Evolutionary conservation across 177 flowering plant genomes (phyloP), one percentile per base, ranked within the genome.

Genomic region (Vitis hybrid): DNA sequence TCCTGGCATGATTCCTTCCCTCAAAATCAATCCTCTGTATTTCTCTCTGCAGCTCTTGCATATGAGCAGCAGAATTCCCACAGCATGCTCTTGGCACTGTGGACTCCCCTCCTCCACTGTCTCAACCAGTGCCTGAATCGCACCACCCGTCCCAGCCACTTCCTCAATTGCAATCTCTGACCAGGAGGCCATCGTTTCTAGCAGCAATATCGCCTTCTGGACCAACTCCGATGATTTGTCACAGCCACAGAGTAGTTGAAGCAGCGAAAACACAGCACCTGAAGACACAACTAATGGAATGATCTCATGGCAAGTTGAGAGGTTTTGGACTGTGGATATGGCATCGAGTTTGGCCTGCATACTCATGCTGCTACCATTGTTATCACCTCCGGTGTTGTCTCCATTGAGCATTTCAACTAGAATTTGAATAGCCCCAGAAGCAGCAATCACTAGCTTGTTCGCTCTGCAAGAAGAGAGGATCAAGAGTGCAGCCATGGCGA

Each of bases 1-100:
- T 51, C 88, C 94, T 0, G 92, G 87, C 73, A 87, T 78, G 4
- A 73, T 86, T 11, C 92, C 94, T 78, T 85, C 91, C 71, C 70
- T 78, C 70, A 88, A 58, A 18, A 90, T 85, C 72, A 73, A 14
- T 58, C 79, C 89, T 70, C 91, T 77, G 71, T 83, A 84, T 51
- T 51, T 82, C 7, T 85, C 88, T 49, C 86, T 81, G 66, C 85
- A 70, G 64, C 81, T 84, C 67, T 66, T 57, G 77, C 87, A 83
- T 64, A 88, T 70, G 3, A 59, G 34, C 8, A 84, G 75, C 3
- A 90, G 72, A 1, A 84, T 74, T 11, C 71, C 84, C 69, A 75
- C 89, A 0, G 94, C 89, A 23, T 85, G 83, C 72, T 87, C 91
- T 78, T 79, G 80, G 70, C 88, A 77, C 69, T 78, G 81, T 13